Percentiles rank a stretch among this genome's conserved stretches.
These are phyloP conservation scores for Chrysosporium keratinophilum DNA, from an alignment of 2,329 filamentous ascomycete genomes.

Conservation along the genomic window DNA sequence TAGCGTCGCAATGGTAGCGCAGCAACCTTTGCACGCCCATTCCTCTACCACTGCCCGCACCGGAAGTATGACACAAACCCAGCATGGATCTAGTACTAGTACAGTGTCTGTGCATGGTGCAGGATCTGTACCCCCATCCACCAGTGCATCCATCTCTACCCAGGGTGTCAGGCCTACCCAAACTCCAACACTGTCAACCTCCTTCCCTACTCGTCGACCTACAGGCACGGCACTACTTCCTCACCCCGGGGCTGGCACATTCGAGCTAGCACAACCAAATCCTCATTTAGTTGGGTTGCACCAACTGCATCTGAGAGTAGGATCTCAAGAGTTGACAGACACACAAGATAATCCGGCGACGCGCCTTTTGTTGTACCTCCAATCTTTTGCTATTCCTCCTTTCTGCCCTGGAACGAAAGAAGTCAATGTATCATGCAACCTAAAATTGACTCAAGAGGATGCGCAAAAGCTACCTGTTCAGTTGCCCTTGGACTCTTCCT, in stretches of 20 bases:
- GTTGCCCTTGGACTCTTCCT: conserved; percentile 17
- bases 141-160: background rate
- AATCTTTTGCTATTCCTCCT: conserved; percentile 25
- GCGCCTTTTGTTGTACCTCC: conserved; percentile 30
- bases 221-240: conserved; percentile 24
- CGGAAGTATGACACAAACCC: background rate
- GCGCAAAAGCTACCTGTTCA: conserved; percentile 27
- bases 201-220: background rate
- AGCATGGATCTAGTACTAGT: background rate
- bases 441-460: conserved; percentile 27
- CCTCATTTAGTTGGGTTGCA: conserved; percentile 45
- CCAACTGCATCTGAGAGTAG: conserved; percentile 43
- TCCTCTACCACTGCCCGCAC: background rate
- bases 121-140: too few species aligned
- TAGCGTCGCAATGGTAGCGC: background rate
- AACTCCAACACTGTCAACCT: background rate
- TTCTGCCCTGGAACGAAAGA: conserved; percentile 22
- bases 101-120: too few species aligned
- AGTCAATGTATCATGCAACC: conserved; percentile 26
- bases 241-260: conserved; percentile 22
- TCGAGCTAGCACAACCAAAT: conserved; percentile 35
- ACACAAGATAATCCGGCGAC: conserved; percentile 5
- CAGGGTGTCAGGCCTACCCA: background rate
- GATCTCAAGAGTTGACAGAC: background rate
- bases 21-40: background rate